phyloP scores from a whole-genome alignment of 192 early-diverging fungal species.

The Backusella liffmaniae region DNA sequence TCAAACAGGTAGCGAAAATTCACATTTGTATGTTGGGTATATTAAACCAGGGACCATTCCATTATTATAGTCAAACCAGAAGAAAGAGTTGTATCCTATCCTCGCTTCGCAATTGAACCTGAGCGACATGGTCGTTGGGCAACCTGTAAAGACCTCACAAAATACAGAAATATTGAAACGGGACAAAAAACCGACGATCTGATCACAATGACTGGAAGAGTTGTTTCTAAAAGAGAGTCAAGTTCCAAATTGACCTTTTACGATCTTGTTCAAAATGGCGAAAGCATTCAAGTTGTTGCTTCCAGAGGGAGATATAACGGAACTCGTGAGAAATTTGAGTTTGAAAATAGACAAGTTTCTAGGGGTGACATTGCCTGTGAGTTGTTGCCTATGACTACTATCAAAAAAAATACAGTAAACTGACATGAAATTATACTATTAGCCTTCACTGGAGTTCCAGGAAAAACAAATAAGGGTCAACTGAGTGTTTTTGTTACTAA shows the following conservation, averaged over 20 bases:
- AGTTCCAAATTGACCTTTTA: conserved; percentile 73
- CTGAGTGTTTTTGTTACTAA: conserved; percentile 62
- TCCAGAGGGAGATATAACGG: conserved; percentile 47
- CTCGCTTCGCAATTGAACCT: conserved; percentile 9
- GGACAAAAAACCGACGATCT: conserved; percentile 13
- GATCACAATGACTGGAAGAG: conserved; percentile 53
- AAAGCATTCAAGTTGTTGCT: conserved; percentile 64
- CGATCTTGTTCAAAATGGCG: conserved; percentile 61
- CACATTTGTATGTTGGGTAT: background rate
- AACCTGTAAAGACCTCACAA: conserved; percentile 14
- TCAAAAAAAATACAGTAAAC: background rate
- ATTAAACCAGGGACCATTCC: background rate
- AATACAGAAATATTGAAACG: background rate
- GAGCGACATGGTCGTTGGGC: conserved; percentile 15
- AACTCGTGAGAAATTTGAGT: conserved; percentile 40
- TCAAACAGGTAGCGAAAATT: background rate
- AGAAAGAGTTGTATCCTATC: background rate
- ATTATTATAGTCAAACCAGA: background rate
- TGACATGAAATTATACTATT: background rate
- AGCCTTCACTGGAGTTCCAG: conserved; percentile 59
- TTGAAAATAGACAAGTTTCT: conserved; percentile 43
- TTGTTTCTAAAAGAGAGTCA: conserved; percentile 66
- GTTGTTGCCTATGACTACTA: background rate
- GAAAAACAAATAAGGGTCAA: conserved; percentile 70
- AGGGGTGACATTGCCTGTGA: conserved; percentile 67